Evolutionary conservation across 2,329 filamentous ascomycete species (phyloP), one percentile per base, ranked within the genome.

Genomic region (Metarhizium album): DNA sequence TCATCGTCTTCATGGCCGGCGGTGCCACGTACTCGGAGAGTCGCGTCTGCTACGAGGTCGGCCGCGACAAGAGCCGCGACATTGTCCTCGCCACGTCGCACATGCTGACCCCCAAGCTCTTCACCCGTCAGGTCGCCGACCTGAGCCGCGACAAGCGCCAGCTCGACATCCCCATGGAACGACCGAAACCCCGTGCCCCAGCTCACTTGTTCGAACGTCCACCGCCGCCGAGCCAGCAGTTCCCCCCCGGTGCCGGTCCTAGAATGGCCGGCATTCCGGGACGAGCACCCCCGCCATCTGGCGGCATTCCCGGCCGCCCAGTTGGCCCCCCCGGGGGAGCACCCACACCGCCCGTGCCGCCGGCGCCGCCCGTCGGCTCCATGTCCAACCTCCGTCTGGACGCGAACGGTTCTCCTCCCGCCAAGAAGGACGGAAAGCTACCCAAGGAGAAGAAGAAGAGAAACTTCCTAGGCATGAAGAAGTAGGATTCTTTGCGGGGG

Each of bases 1-100:
- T 97, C 49, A 87, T 98, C 53, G 84, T 97, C 16, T 97, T 95
- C 65, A 85, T 97, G 78, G 93, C 91, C 1, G 93, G 93, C 46
- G 93, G 93, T 43, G 93, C 93, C 20, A 97, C 93, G 0, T 95
- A 91, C 65, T 90, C 88, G 4, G 93, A 98, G 69, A 79, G 87
- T 31, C 82, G 93, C 27, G 79, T 83, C 13, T 98, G 93, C 70
- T 97, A 97, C 64, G 89, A 96, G 60, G 73, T 91, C 24, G 85
- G 87, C 2, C 78, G 83, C 48, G 73, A 82, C 47, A 82, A 82
- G 45, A 82, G 80, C 48, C 82, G 86, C 56, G 93, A 98, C 59
- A 73, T 97, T n/a, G 87, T 94, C 64, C 79, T 98, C 4, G 81
- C 85, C 18, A 93, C 88, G 0, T 90, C 86, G 23, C 93, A 98